Evolutionary conservation across 805 yeast species (phyloP), one percentile per base, ranked within the genome.

Genomic region (Blastobotrys peoriensis): DNA sequence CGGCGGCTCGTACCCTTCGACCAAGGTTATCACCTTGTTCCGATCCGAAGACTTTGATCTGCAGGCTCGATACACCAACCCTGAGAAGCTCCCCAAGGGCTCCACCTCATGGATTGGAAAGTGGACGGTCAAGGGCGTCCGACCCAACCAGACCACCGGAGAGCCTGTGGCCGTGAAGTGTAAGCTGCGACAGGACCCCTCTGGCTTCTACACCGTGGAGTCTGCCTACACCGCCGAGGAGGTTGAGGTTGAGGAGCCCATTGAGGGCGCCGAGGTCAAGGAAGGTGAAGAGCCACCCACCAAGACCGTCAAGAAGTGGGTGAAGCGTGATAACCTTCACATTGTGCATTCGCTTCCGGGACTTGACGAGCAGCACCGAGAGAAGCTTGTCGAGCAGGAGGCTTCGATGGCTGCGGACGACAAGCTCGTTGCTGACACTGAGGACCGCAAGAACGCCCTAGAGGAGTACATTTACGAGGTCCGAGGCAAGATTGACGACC

Each of bases 381-480:
- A 80, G 59, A 70, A 68, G 44, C 75, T 73, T 55, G 75, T 83
- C 51, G 98, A 93, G 76, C 72, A 73, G 67, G 99, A 93, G 75
- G 78, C 79, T 62, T 76, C 83, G 66, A 71, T 93, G 81, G 75
- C 78, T 54, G 79, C 87, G 65, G 88, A 83, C 63, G 99, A 93
- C 71, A 93, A 89, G 75, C 81, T 91, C 59, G 97, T 93, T 55
- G 94, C 94, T 56, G 98, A 93, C 73, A 93, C 98, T 55, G 98
- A 93, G 76, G 97, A 93, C 73, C 87, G 88, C 70, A 93, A 93
- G 83, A 93, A 93, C 68, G 93, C 96, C 54, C 76, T 93, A 51
- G 98, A 93, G 76, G 99, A 93, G 76, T 93, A 93, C 77, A 93
- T 93, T 62, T 93, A 93, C 73, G 95, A 87, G 61, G 80, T 91